Conservation (phyloP, 805 yeast genomes). For the Zygosaccharomyces rouxii region DNA sequence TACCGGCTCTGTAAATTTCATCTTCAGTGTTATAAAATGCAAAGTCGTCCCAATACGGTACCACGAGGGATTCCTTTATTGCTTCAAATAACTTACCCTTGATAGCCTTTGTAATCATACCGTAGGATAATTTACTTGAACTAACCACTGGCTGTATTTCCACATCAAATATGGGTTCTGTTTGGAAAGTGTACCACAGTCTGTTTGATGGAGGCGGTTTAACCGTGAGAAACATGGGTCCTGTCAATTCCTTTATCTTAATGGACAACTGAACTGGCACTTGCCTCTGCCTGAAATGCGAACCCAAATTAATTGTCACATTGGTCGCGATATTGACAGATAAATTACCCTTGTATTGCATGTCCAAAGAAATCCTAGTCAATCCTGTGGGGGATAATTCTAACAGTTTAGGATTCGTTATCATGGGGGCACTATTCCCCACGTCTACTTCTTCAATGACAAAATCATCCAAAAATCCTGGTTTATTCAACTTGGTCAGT, state of each 20-base stretch:
- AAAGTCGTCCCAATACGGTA: slow-evolving; percentile 87
- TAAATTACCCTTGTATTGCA: slow-evolving; percentile 72
- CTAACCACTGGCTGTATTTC: slow-evolving; percentile 89
- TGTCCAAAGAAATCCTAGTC: slow-evolving; percentile 52
- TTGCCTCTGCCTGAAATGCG: slow-evolving; percentile 69
- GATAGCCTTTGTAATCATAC: slow-evolving; percentile 73
- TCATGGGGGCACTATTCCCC: slow-evolving; percentile 76
- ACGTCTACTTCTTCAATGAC: slow-evolving; percentile 65
- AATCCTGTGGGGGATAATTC: slow-evolving; percentile 79
- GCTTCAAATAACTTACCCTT: slow-evolving; percentile 76
- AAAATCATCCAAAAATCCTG: slow-evolving; percentile 83
- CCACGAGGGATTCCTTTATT: slow-evolving; percentile 70
- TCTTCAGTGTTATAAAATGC: slow-evolving; percentile 59
- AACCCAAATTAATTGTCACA: slow-evolving; percentile 67
- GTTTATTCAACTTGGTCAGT: slow-evolving; percentile 72
- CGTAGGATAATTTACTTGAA: slow-evolving; percentile 72
- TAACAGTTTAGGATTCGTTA: slow-evolving; percentile 66
- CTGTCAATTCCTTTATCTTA: slow-evolving; percentile 63
- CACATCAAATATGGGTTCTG: slow-evolving; percentile 70
- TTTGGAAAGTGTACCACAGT: slow-evolving; percentile 83
- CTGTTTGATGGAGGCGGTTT: slow-evolving; percentile 91
- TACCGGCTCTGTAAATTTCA: slow-evolving; percentile 86
- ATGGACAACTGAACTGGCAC: slow-evolving; percentile 70
- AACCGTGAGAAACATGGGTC: slow-evolving; percentile 61
- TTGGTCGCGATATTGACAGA: slow-evolving; percentile 77